These are phyloP conservation scores for Rehmannia glutinosa DNA, from an alignment of 257 asterid genomes.

Conservation along the genomic window DNA sequence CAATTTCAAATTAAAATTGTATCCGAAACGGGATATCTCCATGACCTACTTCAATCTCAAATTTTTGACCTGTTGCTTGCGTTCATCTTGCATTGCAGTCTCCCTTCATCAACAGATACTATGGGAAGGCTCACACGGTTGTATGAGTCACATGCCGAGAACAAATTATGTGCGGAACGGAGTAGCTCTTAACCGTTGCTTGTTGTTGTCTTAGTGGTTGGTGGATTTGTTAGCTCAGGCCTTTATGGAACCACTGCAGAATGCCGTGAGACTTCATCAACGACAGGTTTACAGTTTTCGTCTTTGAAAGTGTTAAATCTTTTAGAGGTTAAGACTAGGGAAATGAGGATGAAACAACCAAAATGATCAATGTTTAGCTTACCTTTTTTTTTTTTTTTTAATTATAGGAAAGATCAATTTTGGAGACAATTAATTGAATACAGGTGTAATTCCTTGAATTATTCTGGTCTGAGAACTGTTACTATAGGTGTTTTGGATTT, in stretches of 20 bases:
- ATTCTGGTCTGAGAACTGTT: background rate
- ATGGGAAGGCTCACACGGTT: conserved; percentile 75
- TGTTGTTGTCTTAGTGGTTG: background rate
- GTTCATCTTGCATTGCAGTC: conserved; percentile 46
- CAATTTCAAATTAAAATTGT: background rate
- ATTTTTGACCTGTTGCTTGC: background rate
- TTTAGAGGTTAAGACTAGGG: background rate
- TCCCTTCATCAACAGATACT: conserved; percentile 84
- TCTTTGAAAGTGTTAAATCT: background rate
- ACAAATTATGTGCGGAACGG: background rate
- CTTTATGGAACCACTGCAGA: background rate
- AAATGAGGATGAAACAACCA: background rate
- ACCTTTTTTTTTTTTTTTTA: background rate
- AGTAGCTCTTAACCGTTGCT: background rate
- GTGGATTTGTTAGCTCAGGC: background rate
- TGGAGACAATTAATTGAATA: background rate
- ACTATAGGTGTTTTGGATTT: background rate
- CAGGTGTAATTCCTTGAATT: background rate
- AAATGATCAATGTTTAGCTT: background rate
- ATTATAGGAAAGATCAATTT: background rate
- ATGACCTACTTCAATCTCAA: background rate
- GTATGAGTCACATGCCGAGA: conserved; percentile 20
- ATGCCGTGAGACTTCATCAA: background rate
- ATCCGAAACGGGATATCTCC: background rate
- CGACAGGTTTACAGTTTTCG: background rate